Evolutionary conservation across 2,329 filamentous ascomycete genomes (phyloP).

Genomic region (Trichoderma pleuroti): DNA sequence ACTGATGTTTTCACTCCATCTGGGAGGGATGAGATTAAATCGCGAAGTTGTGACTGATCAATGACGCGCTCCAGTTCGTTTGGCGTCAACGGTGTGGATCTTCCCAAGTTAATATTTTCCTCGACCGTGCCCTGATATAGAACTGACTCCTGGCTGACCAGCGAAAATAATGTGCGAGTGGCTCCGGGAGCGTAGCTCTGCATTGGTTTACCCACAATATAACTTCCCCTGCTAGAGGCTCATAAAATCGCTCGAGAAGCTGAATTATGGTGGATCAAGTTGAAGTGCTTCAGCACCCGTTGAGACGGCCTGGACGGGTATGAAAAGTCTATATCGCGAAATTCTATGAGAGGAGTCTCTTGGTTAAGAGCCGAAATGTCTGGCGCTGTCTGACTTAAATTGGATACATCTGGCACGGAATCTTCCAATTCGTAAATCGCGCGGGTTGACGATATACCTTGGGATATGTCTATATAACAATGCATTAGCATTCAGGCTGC

Average conservation of each 20-base stretch:
- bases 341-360: neutral
- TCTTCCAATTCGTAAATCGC: neutral
- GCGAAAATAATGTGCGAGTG: neutral
- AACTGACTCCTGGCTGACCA: slow-evolving; percentile 38
- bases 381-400: neutral
- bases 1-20: slow-evolving; percentile 86
- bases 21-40: slow-evolving; percentile 72
- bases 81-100: slow-evolving; percentile 28
- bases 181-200: neutral
- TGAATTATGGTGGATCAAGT: slow-evolving; percentile 36
- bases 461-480: neutral
- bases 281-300: slow-evolving; percentile 40
- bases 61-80: slow-evolving; percentile 27
- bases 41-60: slow-evolving; percentile 49
- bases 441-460: neutral
- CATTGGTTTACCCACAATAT: neutral
- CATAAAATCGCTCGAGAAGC: slow-evolving; percentile 41
- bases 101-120: slow-evolving; percentile 44
- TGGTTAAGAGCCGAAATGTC: neutral
- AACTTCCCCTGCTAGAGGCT: neutral
- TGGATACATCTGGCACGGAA: neutral
- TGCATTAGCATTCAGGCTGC: neutral
- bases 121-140: slow-evolving; percentile 47
- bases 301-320: slow-evolving; percentile 44
- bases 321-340: slow-evolving; percentile 30